phyloP scores from a whole-genome alignment of 2,329 filamentous ascomycete genomes.

The Cyphellophora europaea region DNA sequence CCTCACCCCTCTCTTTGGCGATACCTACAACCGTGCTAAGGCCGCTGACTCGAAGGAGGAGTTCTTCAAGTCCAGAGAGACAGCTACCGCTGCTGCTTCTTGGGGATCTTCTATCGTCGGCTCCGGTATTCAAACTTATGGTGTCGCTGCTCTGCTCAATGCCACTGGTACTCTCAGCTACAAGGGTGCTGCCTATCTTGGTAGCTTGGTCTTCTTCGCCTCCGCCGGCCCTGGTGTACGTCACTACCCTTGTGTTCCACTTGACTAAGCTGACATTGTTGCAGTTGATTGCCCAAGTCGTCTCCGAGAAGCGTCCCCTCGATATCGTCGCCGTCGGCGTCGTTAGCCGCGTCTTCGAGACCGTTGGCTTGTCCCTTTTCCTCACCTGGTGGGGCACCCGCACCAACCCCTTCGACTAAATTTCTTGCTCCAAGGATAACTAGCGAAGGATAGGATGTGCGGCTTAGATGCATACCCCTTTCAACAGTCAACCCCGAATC shows the following conservation, averaged over 20 bases:
- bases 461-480: too few species aligned
- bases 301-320: constrained; percentile 83
- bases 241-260: neutral
- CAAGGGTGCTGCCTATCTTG: constrained; percentile 93
- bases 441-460: too few species aligned
- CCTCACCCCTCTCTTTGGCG: constrained; percentile 80
- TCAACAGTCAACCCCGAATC: too few species aligned
- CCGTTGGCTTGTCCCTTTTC: constrained; percentile 82
- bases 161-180: constrained; percentile 91
- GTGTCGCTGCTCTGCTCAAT: constrained; percentile 83
- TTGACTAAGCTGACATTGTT: neutral
- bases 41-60: constrained; percentile 90
- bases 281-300: constrained; percentile 75
- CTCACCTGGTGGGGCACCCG: constrained; percentile 96
- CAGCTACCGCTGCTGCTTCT: constrained; percentile 73
- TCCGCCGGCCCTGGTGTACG: constrained; percentile 30
- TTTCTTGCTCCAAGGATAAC: too few species aligned
- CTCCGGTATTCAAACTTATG: constrained; percentile 80
- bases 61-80: constrained; percentile 89
- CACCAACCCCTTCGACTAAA: constrained; percentile 79
- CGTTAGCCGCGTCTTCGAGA: constrained; percentile 81
- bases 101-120: constrained; percentile 87
- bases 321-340: constrained; percentile 83
- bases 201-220: constrained; percentile 82
- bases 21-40: constrained; percentile 90